Conservation (phyloP, 257 asterid genomes). For the Rauvolfia tetraphylla region DNA sequence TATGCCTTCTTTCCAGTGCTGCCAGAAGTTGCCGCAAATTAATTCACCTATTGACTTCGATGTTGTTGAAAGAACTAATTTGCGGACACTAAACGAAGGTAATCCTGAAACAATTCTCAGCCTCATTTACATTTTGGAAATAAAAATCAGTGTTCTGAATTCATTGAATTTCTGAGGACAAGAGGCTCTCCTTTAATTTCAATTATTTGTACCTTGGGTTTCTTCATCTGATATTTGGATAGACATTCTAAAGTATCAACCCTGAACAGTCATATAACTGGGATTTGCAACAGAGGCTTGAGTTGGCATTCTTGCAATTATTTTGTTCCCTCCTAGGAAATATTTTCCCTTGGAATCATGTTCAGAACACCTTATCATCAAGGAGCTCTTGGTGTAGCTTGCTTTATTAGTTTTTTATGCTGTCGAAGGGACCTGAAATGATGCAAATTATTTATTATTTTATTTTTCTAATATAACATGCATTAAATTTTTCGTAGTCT, state of each 20-base stretch:
- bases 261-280: not conserved
- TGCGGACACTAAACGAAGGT: constrained; percentile 85
- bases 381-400: not conserved
- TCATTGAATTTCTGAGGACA: not conserved
- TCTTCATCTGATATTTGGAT: not conserved
- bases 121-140: not conserved
- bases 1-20: constrained; percentile 81
- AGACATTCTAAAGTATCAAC: not conserved
- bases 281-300: not conserved
- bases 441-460: constrained; percentile 1
- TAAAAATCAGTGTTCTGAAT: not conserved
- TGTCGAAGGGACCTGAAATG: not conserved
- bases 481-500: constrained; percentile 1
- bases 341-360: not conserved
- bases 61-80: constrained; percentile 69
- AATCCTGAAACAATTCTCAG: constrained; percentile 8
- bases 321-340: not conserved
- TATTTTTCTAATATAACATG: not conserved
- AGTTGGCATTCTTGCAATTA: not conserved
- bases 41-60: constrained; percentile 60
- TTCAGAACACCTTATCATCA: not conserved
- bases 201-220: not conserved
- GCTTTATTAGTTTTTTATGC: constrained; percentile 4
- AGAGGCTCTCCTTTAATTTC: not conserved
- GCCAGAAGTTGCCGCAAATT: constrained; percentile 44